A percentile compares a stretch with the other conserved stretches of the same genome.
Evolutionary conservation across 148 eudicot species (phyloP).

Genomic region (Spergularia bocconei): DNA sequence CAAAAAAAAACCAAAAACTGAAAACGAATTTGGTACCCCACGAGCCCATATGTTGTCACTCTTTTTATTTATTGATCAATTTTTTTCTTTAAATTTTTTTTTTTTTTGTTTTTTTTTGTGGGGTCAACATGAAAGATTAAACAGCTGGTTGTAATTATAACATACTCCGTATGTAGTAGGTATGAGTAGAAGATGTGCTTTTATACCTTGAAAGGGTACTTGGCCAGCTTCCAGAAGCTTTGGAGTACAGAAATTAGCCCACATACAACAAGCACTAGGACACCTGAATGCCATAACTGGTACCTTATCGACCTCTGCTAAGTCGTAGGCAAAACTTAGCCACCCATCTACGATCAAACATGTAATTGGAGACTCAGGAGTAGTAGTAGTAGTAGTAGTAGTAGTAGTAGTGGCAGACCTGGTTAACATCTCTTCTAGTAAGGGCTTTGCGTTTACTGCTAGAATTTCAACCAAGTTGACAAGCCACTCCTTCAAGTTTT

Average conservation of each 20-base stretch:
- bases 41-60: too few species aligned
- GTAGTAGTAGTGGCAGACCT: neutral
- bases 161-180: too few species aligned
- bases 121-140: too few species aligned
- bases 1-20: too few species aligned
- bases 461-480: conserved; percentile 11
- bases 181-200: too few species aligned
- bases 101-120: too few species aligned
- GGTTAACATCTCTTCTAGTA: conserved; percentile 21
- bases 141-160: too few species aligned
- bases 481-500: neutral
- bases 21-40: too few species aligned
- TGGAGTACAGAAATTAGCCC: conserved; percentile 25
- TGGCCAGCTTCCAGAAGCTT: conserved; percentile 28
- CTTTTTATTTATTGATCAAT: too few species aligned
- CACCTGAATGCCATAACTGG: conserved; percentile 29
- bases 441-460: conserved; percentile 11
- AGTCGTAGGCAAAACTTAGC: conserved; percentile 25
- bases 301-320: conserved; percentile 21
- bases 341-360: conserved; percentile 28
- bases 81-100: too few species aligned
- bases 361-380: conserved; percentile 1
- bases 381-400: too few species aligned
- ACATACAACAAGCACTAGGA: conserved; percentile 25
- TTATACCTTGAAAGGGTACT: conserved; percentile 25